These are phyloP conservation scores for Suillus clintonianus DNA, from an alignment of 768 basidiomycete genomes.

Conservation along the genomic window DNA sequence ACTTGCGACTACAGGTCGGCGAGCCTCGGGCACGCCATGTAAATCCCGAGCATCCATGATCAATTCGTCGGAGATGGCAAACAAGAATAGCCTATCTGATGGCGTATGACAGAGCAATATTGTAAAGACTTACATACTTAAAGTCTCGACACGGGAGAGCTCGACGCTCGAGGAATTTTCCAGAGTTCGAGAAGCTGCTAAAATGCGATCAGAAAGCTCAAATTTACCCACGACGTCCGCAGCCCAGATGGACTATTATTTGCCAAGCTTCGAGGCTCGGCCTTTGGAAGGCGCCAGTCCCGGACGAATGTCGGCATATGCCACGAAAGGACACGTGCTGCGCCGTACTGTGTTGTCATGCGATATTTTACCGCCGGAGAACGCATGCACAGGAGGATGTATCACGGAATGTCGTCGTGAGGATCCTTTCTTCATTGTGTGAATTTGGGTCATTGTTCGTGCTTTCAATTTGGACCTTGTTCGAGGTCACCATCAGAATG, in stretches of 20 bases:
- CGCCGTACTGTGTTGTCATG: background rate
- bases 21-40: background rate
- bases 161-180: background rate
- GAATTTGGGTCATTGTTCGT: background rate
- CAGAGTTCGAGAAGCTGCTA: background rate
- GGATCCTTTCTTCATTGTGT: background rate
- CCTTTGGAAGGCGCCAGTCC: background rate
- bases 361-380: background rate
- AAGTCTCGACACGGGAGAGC: background rate
- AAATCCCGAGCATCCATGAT: background rate
- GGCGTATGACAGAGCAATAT: background rate
- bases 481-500: background rate
- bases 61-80: background rate
- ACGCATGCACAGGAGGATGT: too few species aligned
- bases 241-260: background rate
- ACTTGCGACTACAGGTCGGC: background rate
- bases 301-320: background rate
- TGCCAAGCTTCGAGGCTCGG: background rate
- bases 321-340: too few species aligned
- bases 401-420: background rate
- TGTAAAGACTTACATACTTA: background rate
- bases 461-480: too few species aligned
- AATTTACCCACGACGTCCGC: background rate
- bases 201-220: constrained; percentile 1
- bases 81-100: background rate